phyloP scores from a whole-genome alignment of 2,329 filamentous ascomycete genomes.

The Biscogniauxia marginata region DNA sequence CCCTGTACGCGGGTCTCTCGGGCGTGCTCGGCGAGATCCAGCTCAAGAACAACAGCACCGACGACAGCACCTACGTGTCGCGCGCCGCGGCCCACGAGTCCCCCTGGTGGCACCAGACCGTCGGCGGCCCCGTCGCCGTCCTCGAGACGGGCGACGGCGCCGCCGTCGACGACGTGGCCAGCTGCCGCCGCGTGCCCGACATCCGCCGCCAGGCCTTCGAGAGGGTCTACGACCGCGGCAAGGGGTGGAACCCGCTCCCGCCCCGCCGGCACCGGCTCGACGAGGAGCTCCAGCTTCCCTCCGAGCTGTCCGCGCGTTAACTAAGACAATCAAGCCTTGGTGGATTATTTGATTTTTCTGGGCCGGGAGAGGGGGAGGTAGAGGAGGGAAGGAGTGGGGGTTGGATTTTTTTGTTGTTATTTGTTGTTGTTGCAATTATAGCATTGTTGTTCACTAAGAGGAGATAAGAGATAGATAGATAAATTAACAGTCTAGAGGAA shows the following conservation, averaged over 20 bases:
- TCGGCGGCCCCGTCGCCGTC: slow-evolving; percentile 17
- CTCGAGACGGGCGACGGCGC: slow-evolving; percentile 33
- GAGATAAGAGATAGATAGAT: too few species aligned
- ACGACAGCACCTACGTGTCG: too few species aligned
- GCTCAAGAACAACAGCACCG: slow-evolving; percentile 19
- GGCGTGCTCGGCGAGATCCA: slow-evolving; percentile 46
- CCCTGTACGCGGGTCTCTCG: slow-evolving; percentile 50
- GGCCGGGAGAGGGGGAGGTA: too few species aligned
- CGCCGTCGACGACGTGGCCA: slow-evolving; percentile 23
- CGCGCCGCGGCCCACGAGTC: neutral
- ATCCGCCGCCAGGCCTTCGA: slow-evolving; percentile 22
- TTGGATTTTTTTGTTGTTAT: too few species aligned
- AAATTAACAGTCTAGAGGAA: too few species aligned
- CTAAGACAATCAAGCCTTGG: too few species aligned
- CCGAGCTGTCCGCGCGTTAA: slow-evolving; percentile 8
- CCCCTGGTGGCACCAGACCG: too few species aligned
- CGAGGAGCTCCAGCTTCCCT: slow-evolving; percentile 19
- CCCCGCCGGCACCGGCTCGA: slow-evolving; percentile 25
- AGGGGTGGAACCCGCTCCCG: slow-evolving; percentile 1
- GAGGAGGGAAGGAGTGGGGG: too few species aligned
- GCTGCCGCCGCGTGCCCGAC: slow-evolving; percentile 25
- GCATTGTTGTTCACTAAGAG: too few species aligned
- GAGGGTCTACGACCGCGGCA: neutral
- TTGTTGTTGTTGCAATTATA: too few species aligned
- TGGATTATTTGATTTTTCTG: too few species aligned